These are phyloP conservation scores for Pythium aphanidermatum DNA, from an alignment of 352 stramenopile species.

Conservation along the genomic window DNA sequence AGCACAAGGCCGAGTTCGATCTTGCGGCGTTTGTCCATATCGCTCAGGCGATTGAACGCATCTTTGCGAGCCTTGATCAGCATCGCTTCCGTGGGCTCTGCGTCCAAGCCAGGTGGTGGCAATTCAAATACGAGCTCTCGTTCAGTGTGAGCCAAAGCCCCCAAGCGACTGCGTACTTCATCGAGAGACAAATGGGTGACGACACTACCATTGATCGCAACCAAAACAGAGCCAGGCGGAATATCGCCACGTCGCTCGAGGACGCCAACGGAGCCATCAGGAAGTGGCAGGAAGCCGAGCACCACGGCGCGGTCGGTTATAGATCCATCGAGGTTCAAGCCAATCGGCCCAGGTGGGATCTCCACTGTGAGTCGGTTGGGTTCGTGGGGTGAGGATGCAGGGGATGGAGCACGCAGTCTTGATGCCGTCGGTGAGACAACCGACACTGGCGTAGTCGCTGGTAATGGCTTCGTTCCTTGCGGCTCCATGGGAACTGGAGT, in stretches of 20 bases:
- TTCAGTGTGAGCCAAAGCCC: slow-evolving; percentile 27
- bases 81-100: not conserved
- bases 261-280: slow-evolving; percentile 41
- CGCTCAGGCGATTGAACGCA: slow-evolving; percentile 20
- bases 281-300: slow-evolving; percentile 50
- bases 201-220: slow-evolving; percentile 65
- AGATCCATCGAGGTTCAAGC: slow-evolving; percentile 56
- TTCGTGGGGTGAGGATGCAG: slow-evolving; percentile 3
- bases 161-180: slow-evolving; percentile 34
- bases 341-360: slow-evolving; percentile 53
- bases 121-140: slow-evolving; percentile 49
- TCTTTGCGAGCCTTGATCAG: slow-evolving; percentile 2
- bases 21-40: slow-evolving; percentile 53
- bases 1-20: slow-evolving; percentile 60
- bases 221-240: slow-evolving; percentile 40
- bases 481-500: not conserved
- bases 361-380: slow-evolving; percentile 25
- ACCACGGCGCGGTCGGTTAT: slow-evolving; percentile 46
- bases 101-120: slow-evolving; percentile 8
- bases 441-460: not conserved
- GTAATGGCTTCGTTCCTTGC: not conserved
- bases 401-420: slow-evolving; percentile 17
- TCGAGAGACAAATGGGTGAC: slow-evolving; percentile 35
- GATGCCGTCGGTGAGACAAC: not conserved
- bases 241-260: slow-evolving; percentile 56